These are phyloP conservation scores for Boletus barrowsii DNA, from an alignment of 768 basidiomycete genomes.

Conservation along the genomic window DNA sequence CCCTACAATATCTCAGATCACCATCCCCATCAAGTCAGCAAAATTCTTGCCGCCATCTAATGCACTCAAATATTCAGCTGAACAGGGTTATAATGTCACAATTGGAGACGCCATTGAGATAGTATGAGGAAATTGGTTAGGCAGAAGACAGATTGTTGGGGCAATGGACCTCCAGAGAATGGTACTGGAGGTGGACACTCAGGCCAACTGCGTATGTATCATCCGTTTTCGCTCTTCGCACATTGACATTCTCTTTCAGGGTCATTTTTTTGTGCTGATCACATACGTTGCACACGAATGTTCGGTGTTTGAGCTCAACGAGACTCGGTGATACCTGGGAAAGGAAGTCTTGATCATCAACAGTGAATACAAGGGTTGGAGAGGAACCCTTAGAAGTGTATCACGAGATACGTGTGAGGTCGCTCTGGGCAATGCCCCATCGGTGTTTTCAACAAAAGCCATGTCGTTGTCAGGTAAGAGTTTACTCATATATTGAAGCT, in stretches of 20 bases:
- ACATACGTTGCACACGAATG: background rate
- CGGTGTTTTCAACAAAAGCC: background rate
- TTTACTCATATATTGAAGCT: background rate
- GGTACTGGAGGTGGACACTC: background rate
- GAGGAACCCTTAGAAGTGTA: background rate
- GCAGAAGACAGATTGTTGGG: background rate
- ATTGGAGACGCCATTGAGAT: background rate
- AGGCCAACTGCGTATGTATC: background rate
- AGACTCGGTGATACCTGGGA: background rate
- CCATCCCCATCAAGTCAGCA: background rate
- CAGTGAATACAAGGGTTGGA: background rate
- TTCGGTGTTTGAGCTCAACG: background rate
- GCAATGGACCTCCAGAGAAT: background rate
- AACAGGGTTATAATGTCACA: background rate
- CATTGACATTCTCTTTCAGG: background rate
- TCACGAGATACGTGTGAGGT: background rate
- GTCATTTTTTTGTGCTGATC: background rate
- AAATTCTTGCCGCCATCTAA: background rate
- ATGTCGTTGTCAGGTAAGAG: background rate
- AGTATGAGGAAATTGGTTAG: background rate
- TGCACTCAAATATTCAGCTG: background rate
- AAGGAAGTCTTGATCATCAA: constrained; percentile 3
- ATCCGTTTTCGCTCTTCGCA: background rate
- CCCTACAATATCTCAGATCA: background rate
- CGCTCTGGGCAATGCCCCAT: too few relatives aligned